These are phyloP conservation scores for Cylindrotheca fusiformis DNA, from an alignment of 108 stramenopile genomes.

Conservation along the genomic window DNA sequence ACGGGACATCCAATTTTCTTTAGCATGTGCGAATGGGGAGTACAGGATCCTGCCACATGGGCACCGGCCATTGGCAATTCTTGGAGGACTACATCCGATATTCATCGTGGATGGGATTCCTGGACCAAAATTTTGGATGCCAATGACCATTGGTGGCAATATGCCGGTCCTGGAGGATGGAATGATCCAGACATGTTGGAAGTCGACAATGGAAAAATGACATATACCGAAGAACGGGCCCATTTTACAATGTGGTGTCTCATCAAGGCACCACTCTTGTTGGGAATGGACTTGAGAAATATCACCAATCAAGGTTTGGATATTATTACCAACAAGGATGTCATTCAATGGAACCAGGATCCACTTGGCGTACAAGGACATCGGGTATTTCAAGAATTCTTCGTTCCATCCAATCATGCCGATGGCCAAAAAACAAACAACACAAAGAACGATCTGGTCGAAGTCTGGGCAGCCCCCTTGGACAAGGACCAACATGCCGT, in stretches of 20 bases:
- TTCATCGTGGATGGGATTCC: slow-evolving; percentile 33
- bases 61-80: slow-evolving; percentile 40
- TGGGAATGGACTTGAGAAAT: slow-evolving; percentile 46
- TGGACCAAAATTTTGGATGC: slow-evolving; percentile 17
- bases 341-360: slow-evolving; percentile 34
- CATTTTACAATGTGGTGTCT: slow-evolving; percentile 57
- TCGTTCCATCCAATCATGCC: neutral
- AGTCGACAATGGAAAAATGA: slow-evolving; percentile 41
- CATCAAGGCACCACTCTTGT: slow-evolving; percentile 51
- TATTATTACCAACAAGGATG: slow-evolving; percentile 29
- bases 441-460: slow-evolving; percentile 1
- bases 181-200: slow-evolving; percentile 61
- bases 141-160: slow-evolving; percentile 24
- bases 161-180: slow-evolving; percentile 47
- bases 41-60: slow-evolving; percentile 42
- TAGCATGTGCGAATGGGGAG: slow-evolving; percentile 61
- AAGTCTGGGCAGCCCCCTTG: slow-evolving; percentile 37
- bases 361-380: slow-evolving; percentile 25
- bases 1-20: slow-evolving; percentile 58
- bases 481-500: slow-evolving; percentile 24
- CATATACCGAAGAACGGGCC: slow-evolving; percentile 31
- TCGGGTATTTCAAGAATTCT: neutral
- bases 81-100: slow-evolving; percentile 60
- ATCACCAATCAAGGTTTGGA: slow-evolving; percentile 21
- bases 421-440: slow-evolving; percentile 3